phyloP scores from a whole-genome alignment of 441 rosid genomes.

The Jatropha podagrica region DNA sequence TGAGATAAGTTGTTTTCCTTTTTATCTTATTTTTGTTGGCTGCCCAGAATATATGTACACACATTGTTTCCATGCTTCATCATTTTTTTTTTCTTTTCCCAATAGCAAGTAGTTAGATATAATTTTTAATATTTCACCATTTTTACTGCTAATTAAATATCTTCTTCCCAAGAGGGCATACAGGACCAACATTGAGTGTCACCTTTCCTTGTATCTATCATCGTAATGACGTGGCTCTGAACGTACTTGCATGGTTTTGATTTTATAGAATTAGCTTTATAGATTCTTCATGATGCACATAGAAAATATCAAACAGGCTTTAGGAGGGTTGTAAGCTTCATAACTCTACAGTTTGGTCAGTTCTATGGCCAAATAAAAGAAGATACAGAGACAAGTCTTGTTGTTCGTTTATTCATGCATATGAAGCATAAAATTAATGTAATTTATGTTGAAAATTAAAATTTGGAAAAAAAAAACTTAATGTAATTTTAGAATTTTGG shows the following conservation, averaged over 20 bases:
- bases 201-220: background rate
- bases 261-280: background rate
- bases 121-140: background rate
- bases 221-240: background rate
- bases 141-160: background rate
- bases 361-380: background rate
- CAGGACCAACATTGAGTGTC: background rate
- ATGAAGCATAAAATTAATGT: background rate
- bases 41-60: background rate
- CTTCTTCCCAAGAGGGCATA: background rate
- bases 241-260: background rate
- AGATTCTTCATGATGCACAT: background rate
- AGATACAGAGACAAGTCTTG: background rate
- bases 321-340: background rate
- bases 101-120: background rate
- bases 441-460: background rate
- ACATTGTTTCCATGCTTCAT: background rate
- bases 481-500: background rate
- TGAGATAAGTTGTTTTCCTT: background rate
- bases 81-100: background rate
- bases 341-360: background rate
- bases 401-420: background rate
- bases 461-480: background rate
- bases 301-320: background rate
- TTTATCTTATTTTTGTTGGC: background rate